phyloP scores from a whole-genome alignment of 192 early-diverging fungal genomes.

The Coemansia sp. region DNA sequence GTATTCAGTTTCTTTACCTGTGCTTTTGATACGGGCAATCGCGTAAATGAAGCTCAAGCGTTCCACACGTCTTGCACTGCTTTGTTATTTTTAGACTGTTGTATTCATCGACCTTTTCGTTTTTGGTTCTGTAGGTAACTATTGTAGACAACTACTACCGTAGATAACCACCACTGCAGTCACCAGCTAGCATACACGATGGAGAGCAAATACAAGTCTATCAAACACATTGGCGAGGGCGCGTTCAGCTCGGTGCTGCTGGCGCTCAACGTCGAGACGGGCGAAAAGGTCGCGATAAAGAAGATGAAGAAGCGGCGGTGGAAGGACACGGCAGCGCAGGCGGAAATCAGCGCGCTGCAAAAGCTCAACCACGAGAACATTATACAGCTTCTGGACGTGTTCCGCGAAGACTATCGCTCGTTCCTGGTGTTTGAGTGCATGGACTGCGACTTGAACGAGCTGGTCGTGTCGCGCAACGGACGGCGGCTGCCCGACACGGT shows the following conservation, averaged over 20 bases:
- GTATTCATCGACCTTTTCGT: neutral
- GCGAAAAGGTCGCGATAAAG: constrained; percentile 57
- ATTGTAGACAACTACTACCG: too few relatives aligned
- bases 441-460: constrained; percentile 93
- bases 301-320: constrained; percentile 60
- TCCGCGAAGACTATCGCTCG: constrained; percentile 82
- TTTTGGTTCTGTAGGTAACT: neutral
- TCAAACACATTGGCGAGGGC: constrained; percentile 55
- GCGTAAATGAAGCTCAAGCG: constrained; percentile 13
- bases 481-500: constrained; percentile 61
- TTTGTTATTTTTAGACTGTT: neutral
- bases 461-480: constrained; percentile 75
- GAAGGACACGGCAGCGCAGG: constrained; percentile 57
- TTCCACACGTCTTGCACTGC: neutral
- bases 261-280: constrained; percentile 45
- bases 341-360: constrained; percentile 51
- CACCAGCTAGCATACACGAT: constrained; percentile 2
- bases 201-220: constrained; percentile 55
- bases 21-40: constrained; percentile 7
- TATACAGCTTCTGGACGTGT: constrained; percentile 78
- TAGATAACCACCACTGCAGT: too few relatives aligned
- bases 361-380: constrained; percentile 76
- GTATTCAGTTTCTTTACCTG: neutral
- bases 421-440: constrained; percentile 95
- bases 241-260: constrained; percentile 57